phyloP scores from a whole-genome alignment of 2,329 filamentous ascomycete genomes.

The Lachnellula arida region DNA sequence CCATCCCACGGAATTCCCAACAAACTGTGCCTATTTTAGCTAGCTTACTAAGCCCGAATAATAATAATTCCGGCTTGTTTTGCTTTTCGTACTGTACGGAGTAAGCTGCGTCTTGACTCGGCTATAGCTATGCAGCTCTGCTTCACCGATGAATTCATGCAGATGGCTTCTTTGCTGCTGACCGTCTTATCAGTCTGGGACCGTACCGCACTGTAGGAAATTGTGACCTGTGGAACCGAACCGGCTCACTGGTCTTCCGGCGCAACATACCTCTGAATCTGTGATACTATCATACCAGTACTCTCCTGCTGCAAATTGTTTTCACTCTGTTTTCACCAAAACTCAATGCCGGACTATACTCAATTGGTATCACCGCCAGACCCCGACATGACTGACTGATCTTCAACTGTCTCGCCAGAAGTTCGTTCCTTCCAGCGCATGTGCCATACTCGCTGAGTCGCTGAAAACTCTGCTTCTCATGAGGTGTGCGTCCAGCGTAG shows the following conservation, averaged over 20 bases:
- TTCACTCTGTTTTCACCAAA: not conserved
- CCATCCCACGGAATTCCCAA: too few species aligned
- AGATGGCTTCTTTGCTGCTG: constrained; percentile 4
- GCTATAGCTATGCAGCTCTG: not conserved
- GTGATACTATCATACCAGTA: too few species aligned
- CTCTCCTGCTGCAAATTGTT: constrained; percentile 9
- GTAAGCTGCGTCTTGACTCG: constrained; percentile 6
- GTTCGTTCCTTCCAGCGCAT: not conserved
- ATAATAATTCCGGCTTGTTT: not conserved
- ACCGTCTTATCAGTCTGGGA: constrained; percentile 7
- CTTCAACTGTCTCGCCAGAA: not conserved
- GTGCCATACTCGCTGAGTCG: not conserved
- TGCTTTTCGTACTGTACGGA: not conserved
- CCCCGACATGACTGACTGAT: constrained; percentile 2
- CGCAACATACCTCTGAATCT: not conserved
- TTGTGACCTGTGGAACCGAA: constrained; percentile 17
- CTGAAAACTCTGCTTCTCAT: not conserved
- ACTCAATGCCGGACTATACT: constrained; percentile 5
- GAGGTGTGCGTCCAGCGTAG: not conserved
- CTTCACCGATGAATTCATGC: constrained; percentile 9
- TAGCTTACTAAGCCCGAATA: too few species aligned
- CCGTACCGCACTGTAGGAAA: not conserved
- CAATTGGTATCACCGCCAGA: constrained; percentile 5
- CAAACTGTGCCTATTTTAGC: not conserved
- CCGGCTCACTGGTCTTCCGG: constrained; percentile 14